Percentiles rank a stretch among this genome's conserved stretches.
Evolutionary conservation across 345 rosid genomes (phyloP).

Genomic region (Salix udensis): DNA sequence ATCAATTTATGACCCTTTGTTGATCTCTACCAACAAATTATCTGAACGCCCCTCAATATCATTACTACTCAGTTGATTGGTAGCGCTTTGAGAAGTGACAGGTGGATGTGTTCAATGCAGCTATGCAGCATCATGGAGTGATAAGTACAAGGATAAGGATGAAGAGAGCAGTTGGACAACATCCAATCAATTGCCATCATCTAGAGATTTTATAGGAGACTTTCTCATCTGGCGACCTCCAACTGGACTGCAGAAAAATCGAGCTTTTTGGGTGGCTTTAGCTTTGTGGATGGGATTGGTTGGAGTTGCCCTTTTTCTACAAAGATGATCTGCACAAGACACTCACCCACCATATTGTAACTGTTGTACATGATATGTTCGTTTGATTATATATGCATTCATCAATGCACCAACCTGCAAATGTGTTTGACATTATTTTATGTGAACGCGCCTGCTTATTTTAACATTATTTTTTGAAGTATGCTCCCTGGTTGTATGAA

Average conservation of each 20-base stretch:
- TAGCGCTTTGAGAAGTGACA: neutral
- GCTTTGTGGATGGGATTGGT: conserved; percentile 81
- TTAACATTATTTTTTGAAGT: too few relatives aligned
- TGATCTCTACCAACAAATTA: neutral
- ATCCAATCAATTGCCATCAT: conserved; percentile 64
- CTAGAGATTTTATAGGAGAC: conserved; percentile 64
- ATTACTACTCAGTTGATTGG: too few relatives aligned
- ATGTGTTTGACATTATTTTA: conserved; percentile 10
- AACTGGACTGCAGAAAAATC: conserved; percentile 55
- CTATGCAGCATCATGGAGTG: conserved; percentile 87
- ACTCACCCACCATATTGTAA: neutral
- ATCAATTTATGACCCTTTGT: neutral
- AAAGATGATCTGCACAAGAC: conserved; percentile 37
- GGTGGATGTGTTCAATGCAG: conserved; percentile 31
- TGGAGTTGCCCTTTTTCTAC: conserved; percentile 75
- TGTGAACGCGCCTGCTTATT: neutral
- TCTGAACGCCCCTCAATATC: too few relatives aligned
- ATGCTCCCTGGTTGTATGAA: too few relatives aligned
- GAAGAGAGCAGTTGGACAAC: conserved; percentile 42
- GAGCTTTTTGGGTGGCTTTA: conserved; percentile 69
- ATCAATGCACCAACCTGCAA: conserved; percentile 7
- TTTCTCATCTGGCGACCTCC: conserved; percentile 82
- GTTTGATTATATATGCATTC: conserved; percentile 26
- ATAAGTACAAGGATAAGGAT: conserved; percentile 61
- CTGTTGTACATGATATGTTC: conserved; percentile 11